Base-by-base conservation (phyloP, 768 basidiomycete genomes). In the Obba rivulosa region DNA sequence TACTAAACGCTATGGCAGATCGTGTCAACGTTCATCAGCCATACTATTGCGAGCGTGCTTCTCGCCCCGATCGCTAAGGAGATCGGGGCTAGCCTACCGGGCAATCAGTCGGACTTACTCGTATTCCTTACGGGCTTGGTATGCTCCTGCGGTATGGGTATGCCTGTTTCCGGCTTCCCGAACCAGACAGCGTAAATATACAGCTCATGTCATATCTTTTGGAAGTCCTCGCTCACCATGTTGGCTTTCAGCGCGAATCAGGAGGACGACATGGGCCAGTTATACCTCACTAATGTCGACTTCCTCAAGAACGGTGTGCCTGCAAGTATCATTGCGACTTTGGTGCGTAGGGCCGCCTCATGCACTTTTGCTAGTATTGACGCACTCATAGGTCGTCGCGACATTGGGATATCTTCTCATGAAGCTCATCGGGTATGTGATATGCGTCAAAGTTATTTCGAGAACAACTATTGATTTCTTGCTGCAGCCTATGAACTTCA, bases 151-250 rank as follows among this genome's bases (percentile, higher is more conserved):
- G 96, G 95, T 1, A 99, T 99, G 96, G 95, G 92, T 10, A 89
- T 98, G 79, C 94, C 95, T 2, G 93, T 98, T 34, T 93, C 91
- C 52, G 96, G 96, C n/a, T 99, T 98, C 74, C 95, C 95, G 0
- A 96, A 97, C 66, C 92, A 96, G 69, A 93, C 92, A 42, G 92
- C 92, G 93, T 94, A 67, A 58, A 87, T 79, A 13, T 35, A n/a
- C 41, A 36, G 23, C 20, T 1, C 16, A 8, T 23, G 17, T 3
- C 25, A 38, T 40, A 20, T 47, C 45, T 43, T n/a, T n/a, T n/a
- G n/a, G 22, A 21, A 49, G 40, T 45, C 50, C 35, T 40, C 34
- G 37, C 34, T 59, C 18, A 43, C 21, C 13, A 7, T 13, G 37
- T 4, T 46, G 13, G 51, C 42, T 34, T 43, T n/a, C 43, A 91